Percentiles rank a stretch among this genome's conserved stretches.
These are phyloP conservation scores for Tolypocladium album DNA, from an alignment of 2,329 filamentous ascomycete genomes.

Conservation along the genomic window DNA sequence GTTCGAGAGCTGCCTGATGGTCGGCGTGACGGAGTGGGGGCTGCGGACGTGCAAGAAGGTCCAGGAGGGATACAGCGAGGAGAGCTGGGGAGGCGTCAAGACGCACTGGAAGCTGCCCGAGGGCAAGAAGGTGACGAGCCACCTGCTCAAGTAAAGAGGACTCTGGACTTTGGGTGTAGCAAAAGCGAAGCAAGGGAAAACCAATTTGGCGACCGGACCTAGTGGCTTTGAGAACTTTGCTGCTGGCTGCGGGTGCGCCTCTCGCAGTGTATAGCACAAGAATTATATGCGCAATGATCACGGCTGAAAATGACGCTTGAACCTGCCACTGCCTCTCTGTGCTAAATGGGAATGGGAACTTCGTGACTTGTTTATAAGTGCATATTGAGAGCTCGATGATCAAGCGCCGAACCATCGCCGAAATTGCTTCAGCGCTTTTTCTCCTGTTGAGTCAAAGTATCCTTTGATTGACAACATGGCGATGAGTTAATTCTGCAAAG, in stretches of 20 bases:
- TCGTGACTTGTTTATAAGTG: not conserved
- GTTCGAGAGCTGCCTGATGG: conserved; percentile 60
- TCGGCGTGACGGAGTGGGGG: conserved; percentile 64
- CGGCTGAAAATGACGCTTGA: not conserved
- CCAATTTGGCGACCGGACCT: not conserved
- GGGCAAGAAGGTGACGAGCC: conserved; percentile 16
- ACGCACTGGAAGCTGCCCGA: conserved; percentile 46
- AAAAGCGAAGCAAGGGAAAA: too few species aligned
- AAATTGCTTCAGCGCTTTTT: too few species aligned
- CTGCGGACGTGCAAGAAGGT: conserved; percentile 46
- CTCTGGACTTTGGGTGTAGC: not conserved
- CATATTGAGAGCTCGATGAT: too few species aligned
- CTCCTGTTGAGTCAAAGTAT: too few species aligned
- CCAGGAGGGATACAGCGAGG: conserved; percentile 40
- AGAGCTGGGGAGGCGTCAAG: conserved; percentile 66
- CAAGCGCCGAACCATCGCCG: too few species aligned
- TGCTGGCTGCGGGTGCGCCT: not conserved
- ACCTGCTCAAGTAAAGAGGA: conserved; percentile 5
- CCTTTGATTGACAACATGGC: too few species aligned
- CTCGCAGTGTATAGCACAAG: not conserved
- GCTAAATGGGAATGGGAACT: not conserved
- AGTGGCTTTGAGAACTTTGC: not conserved
- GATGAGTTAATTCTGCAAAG: too few species aligned
- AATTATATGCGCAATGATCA: not conserved
- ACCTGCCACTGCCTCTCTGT: not conserved